These are phyloP conservation scores for Acer saccharum DNA, from an alignment of 345 rosid species.

Conservation along the genomic window DNA sequence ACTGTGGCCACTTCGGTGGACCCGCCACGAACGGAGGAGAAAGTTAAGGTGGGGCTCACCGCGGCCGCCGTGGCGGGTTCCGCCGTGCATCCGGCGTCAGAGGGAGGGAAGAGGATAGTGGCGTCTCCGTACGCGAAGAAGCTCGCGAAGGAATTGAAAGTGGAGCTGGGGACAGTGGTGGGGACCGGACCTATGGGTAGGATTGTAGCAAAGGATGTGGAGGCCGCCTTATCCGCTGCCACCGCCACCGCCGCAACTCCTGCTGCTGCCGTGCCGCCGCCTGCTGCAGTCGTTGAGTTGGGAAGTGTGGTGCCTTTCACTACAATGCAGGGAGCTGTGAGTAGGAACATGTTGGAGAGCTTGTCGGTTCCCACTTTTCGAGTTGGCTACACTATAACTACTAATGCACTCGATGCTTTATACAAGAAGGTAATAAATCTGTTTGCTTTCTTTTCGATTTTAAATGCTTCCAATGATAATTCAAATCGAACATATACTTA, in stretches of 20 bases:
- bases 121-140: slow-evolving; percentile 92
- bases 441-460: too few relatives aligned
- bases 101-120: slow-evolving; percentile 84
- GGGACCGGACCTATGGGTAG: slow-evolving; percentile 95
- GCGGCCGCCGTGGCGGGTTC: slow-evolving; percentile 33
- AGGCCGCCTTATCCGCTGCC: slow-evolving; percentile 50
- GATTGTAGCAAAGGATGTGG: slow-evolving; percentile 95
- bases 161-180: slow-evolving; percentile 59
- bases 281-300: slow-evolving; percentile 40
- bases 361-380: slow-evolving; percentile 82
- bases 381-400: slow-evolving; percentile 80
- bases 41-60: slow-evolving; percentile 19
- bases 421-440: slow-evolving; percentile 66
- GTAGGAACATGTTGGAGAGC: slow-evolving; percentile 88
- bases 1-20: too few relatives aligned
- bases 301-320: slow-evolving; percentile 82
- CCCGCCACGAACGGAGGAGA: background rate
- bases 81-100: slow-evolving; percentile 73
- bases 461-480: background rate
- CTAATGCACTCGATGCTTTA: slow-evolving; percentile 87
- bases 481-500: background rate
- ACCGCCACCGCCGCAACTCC: slow-evolving; percentile 10
- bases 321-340: slow-evolving; percentile 85
- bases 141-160: slow-evolving; percentile 80
- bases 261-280: slow-evolving; percentile 21